Conservation (phyloP, 345 rosid species). For the Aquilaria yunnanensis region DNA sequence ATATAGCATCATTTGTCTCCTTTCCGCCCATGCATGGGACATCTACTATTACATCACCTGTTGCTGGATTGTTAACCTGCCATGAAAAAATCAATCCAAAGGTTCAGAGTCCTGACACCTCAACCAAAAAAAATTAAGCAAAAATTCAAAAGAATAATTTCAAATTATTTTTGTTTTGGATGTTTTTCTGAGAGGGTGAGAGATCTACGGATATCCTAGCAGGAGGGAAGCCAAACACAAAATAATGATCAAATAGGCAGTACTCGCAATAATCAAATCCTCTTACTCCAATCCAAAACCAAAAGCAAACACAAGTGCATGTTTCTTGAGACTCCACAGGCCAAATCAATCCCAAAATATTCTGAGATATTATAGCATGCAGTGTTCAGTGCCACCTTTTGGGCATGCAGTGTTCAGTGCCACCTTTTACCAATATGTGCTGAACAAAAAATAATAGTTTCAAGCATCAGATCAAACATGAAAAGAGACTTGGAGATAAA, state of each 20-base stretch:
- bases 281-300: no score
- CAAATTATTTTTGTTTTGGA: no score
- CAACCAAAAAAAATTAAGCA: neutral
- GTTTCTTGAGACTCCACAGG: no score
- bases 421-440: no score
- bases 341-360: no score
- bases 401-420: neutral
- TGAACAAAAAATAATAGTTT: neutral
- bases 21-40: slow-evolving; percentile 77
- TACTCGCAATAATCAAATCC: no score
- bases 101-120: neutral
- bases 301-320: no score
- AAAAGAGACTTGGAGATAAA: neutral
- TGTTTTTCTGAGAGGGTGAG: no score
- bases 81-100: neutral
- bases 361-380: no score
- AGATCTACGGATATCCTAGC: no score
- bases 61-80: slow-evolving; percentile 90
- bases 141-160: neutral
- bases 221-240: no score
- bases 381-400: neutral
- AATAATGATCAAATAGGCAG: no score
- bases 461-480: neutral
- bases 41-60: slow-evolving; percentile 66
- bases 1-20: slow-evolving; percentile 88